A percentile compares a stretch with the other conserved stretches of the same genome.
phyloP scores from a whole-genome alignment of 371 early-diverging fungal genomes.

The Mucor mucedo region DNA sequence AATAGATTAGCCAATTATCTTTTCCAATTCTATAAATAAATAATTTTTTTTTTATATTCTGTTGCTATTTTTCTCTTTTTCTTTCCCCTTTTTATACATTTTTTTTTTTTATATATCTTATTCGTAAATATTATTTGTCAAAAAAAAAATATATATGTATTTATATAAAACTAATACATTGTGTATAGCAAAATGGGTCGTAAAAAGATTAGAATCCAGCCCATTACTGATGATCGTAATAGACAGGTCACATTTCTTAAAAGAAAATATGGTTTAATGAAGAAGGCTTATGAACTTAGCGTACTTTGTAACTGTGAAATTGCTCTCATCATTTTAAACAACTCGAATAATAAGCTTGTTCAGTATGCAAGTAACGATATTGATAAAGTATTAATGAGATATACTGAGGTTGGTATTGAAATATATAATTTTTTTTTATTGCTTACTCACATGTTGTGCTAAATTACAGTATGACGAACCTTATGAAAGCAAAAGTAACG shows the following conservation, averaged over 20 bases:
- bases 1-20: constrained; percentile 13
- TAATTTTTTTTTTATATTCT: constrained; percentile 1
- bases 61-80: constrained; percentile 5
- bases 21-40: constrained; percentile 2
- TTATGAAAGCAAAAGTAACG: constrained; percentile 67
- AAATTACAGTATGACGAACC: constrained; percentile 64
- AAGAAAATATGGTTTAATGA: constrained; percentile 98
- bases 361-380: constrained; percentile 93
- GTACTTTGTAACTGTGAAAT: constrained; percentile 98
- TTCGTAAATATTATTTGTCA: neutral
- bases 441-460: neutral
- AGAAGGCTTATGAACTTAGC: constrained; percentile 98
- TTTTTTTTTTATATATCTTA: neutral
- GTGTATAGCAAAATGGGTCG: constrained; percentile 76
- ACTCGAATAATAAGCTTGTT: constrained; percentile 86
- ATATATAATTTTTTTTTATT: constrained; percentile 1
- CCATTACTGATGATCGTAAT: constrained; percentile 93
- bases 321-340: constrained; percentile 89
- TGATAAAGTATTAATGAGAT: constrained; percentile 88
- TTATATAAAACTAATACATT: constrained; percentile 2
- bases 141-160: neutral
- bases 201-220: constrained; percentile 95
- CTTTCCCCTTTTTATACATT: neutral
- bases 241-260: constrained; percentile 95
- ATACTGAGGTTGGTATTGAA: constrained; percentile 74